Evolutionary conservation across 2,329 filamentous ascomycete genomes (phyloP).

Genomic region (Torrubiellomyces zombiae): DNA sequence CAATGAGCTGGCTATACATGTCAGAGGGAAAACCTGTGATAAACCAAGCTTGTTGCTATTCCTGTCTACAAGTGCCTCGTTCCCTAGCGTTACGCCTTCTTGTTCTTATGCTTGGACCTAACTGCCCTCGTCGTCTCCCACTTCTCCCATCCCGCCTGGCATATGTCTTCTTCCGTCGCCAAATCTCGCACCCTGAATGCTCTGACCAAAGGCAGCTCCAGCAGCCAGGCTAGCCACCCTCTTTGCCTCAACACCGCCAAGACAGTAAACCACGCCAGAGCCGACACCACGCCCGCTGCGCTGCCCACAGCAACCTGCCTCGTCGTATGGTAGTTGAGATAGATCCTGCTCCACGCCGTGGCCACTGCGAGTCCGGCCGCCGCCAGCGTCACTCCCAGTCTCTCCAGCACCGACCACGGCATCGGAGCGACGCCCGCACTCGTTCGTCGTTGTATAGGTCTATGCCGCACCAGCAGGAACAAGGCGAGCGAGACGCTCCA

Average conservation of each 20-base stretch:
- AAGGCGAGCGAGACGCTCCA: conserved; percentile 73
- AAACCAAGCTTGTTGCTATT: too few relatives aligned
- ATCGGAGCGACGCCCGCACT: conserved; percentile 1
- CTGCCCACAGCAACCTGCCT: conserved; percentile 75
- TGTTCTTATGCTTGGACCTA: conserved; percentile 17
- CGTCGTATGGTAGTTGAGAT: conserved; percentile 82
- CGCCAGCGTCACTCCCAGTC: conserved; percentile 34
- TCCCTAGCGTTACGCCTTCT: neutral
- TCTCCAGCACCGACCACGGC: conserved; percentile 44
- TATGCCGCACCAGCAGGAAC: conserved; percentile 71
- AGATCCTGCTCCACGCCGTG: conserved; percentile 72
- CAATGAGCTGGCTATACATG: too few relatives aligned
- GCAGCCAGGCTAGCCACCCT: conserved; percentile 55
- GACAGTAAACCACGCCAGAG: conserved; percentile 60
- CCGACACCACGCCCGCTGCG: conserved; percentile 52
- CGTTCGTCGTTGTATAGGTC: conserved; percentile 24
- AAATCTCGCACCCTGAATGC: conserved; percentile 66
- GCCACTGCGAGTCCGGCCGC: conserved; percentile 44
- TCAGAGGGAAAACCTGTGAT: too few relatives aligned
- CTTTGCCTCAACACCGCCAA: conserved; percentile 49
- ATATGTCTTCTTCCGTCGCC: conserved; percentile 72
- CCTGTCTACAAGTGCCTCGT: too few relatives aligned
- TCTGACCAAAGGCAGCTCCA: conserved; percentile 48
- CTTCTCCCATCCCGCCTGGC: conserved; percentile 83
- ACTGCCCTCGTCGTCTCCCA: conserved; percentile 47